Conservation (phyloP, 2,329 filamentous ascomycete species). For the Apiospora pterosperma region DNA sequence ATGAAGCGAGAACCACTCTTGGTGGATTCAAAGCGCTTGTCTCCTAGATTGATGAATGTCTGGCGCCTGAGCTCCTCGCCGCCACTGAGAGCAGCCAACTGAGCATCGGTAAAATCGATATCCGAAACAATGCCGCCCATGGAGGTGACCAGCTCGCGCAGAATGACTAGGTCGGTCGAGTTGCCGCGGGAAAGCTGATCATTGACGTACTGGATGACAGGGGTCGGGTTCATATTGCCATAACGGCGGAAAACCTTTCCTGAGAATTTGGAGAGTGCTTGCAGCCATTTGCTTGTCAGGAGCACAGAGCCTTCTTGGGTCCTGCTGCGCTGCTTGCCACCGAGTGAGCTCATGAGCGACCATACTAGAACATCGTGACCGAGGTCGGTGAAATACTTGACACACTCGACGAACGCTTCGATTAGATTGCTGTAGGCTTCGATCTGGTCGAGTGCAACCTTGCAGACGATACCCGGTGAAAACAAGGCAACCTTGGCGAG, state of each 20-base stretch:
- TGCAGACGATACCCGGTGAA: constrained; percentile 88
- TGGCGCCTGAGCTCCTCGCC: constrained; percentile 76
- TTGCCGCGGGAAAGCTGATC: constrained; percentile 79
- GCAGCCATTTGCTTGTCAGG: constrained; percentile 87
- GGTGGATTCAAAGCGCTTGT: constrained; percentile 74
- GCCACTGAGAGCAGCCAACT: constrained; percentile 84
- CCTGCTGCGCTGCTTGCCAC: constrained; percentile 58
- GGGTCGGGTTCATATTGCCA: constrained; percentile 75
- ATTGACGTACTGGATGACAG: constrained; percentile 86
- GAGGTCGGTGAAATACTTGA: constrained; percentile 86
- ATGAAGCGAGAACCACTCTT: constrained; percentile 77
- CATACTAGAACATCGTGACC: constrained; percentile 93
- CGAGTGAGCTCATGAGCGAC: constrained; percentile 76
- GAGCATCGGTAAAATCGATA: constrained; percentile 81
- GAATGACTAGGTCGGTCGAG: constrained; percentile 84
- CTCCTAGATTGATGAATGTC: constrained; percentile 75
- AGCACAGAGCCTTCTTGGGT: constrained; percentile 61
- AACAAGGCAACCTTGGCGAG: constrained; percentile 90
- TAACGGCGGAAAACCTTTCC: constrained; percentile 89
- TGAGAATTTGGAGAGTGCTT: constrained; percentile 85
- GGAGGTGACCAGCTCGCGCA: constrained; percentile 83
- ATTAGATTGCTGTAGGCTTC: constrained; percentile 95
- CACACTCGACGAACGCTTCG: constrained; percentile 90
- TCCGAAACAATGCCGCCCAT: constrained; percentile 94
- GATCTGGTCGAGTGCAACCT: constrained; percentile 82